These are phyloP conservation scores for Chloranthus sessilifolius DNA, from an alignment of 164 flowering plant species.

Conservation along the genomic window DNA sequence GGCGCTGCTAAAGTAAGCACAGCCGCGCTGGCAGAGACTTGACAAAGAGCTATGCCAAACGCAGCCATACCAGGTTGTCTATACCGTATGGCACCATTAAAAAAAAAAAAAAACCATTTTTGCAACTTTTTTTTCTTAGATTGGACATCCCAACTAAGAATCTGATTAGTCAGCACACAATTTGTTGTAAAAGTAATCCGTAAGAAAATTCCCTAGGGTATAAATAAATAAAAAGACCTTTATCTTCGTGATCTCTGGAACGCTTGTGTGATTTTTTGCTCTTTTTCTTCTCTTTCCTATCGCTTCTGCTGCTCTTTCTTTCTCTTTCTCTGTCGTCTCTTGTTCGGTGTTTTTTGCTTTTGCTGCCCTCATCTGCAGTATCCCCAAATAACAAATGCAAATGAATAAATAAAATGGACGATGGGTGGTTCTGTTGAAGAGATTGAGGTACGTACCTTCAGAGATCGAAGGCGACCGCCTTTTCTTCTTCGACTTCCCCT, in stretches of 20 bases:
- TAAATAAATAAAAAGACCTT: no score
- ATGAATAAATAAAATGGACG: neutral
- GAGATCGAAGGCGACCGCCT: constrained; percentile 5
- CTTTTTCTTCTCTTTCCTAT: neutral
- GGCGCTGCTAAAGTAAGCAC: no score
- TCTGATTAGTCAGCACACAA: no score
- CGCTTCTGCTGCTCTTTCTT: neutral
- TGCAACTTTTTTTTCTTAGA: no score
- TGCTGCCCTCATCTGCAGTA: constrained; percentile 8
- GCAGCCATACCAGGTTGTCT: no score
- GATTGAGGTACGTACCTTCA: constrained; percentile 2
- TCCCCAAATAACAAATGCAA: neutral
- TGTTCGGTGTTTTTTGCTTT: constrained; percentile 3
- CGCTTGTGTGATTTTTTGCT: constrained; percentile 8
- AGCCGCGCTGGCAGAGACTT: no score
- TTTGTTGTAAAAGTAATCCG: no score
- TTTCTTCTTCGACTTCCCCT: constrained; percentile 10
- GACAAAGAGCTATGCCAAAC: no score
- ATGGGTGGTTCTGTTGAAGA: constrained; percentile 1
- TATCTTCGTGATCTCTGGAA: constrained; percentile 3
- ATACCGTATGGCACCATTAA: no score
- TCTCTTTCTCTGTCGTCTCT: constrained; percentile 9
- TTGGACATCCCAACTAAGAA: no score
- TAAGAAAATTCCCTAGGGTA: no score
- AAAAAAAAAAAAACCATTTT: no score